Evolutionary conservation across 352 stramenopile species (phyloP), one percentile per base, ranked within the genome.

Genomic region (Globisporangium heterothallicum): DNA sequence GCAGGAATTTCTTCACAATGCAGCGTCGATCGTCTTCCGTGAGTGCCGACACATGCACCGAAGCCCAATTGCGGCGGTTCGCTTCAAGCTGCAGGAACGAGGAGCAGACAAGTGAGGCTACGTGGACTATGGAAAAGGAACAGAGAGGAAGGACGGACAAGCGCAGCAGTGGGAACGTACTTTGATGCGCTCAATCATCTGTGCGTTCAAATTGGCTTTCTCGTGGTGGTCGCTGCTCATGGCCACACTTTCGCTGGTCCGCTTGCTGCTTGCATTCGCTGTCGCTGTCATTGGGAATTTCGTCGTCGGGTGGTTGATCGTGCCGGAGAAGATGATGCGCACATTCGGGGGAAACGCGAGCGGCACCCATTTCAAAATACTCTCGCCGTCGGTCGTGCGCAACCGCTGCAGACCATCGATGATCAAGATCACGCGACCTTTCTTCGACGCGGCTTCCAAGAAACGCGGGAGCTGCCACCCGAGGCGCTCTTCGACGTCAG

Each of bases 401-500:
- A 97, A 64, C 7, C 88, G 66, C 47, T 97, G 77, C 8, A 97
- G 56, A 2, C 88, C 87, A 57, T 97, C 91, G 38, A 97, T 90
- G 22, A 97, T 85, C 35, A 97, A 70, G 48, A 97, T 81, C 24
- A 95, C 84, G 21, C 76, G 66, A 18, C 88, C 88, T 66, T 97
- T 96, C 68, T 94, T 94, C 26, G 81, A 80, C 21, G 88, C 86
- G 32, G 86, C 74, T 26, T 97, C 87, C 22, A 97, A 63, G 27
- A 97, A 94, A 2, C 86, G 78, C 13, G 91, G 88, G 47, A 97
- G 84, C 34, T 97, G 78, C 88, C 88, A 97, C 43, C 84, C 89
- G 16, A 97, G 64, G 26, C 86, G 80, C 56, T 95, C 86, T 56
- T 94, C 79, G 18, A 88, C 68, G 21, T 90, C 76, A 24, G 89